Evolutionary conservation across 2,329 filamentous ascomycete species (phyloP).

Genomic region (Cladosporium sp.): DNA sequence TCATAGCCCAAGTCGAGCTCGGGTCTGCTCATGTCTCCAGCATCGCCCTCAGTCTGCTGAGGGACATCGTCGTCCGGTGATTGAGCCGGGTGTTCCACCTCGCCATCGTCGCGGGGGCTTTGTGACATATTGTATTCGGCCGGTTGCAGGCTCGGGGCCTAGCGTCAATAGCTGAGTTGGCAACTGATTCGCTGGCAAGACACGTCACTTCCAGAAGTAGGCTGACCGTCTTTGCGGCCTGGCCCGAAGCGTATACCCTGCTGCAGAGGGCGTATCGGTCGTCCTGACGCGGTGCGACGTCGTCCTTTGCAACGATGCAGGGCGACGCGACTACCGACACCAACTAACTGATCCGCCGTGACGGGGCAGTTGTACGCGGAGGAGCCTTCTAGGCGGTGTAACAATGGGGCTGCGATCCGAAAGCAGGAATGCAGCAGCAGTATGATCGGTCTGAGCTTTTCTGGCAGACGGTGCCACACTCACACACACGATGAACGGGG

Average conservation of each 20-base stretch:
- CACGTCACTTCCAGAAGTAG: slow-evolving; percentile 25
- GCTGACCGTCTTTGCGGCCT: slow-evolving; percentile 14
- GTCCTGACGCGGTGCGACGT: slow-evolving; percentile 7
- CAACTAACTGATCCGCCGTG: neutral
- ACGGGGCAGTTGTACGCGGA: slow-evolving; percentile 10
- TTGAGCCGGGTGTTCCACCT: slow-evolving; percentile 64
- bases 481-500: too few relatives aligned
- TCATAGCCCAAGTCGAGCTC: slow-evolving; percentile 63
- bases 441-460: slow-evolving; percentile 8
- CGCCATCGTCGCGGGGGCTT: slow-evolving; percentile 77
- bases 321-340: slow-evolving; percentile 6
- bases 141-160: slow-evolving; percentile 18
- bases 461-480: slow-evolving; percentile 5
- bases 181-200: slow-evolving; percentile 24
- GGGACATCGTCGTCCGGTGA: slow-evolving; percentile 88
- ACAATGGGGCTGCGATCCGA: slow-evolving; percentile 7
- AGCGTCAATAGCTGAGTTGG: slow-evolving; percentile 19
- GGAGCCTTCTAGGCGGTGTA: slow-evolving; percentile 8
- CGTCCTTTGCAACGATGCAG: slow-evolving; percentile 9
- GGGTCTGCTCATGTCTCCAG: slow-evolving; percentile 24
- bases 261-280: slow-evolving; percentile 5
- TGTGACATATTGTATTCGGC: slow-evolving; percentile 79
- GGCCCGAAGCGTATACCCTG: slow-evolving; percentile 13
- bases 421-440: slow-evolving; percentile 11
- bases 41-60: slow-evolving; percentile 41